Evolutionary conservation across 257 asterid species (phyloP).

Genomic region (Jasminum sambac): DNA sequence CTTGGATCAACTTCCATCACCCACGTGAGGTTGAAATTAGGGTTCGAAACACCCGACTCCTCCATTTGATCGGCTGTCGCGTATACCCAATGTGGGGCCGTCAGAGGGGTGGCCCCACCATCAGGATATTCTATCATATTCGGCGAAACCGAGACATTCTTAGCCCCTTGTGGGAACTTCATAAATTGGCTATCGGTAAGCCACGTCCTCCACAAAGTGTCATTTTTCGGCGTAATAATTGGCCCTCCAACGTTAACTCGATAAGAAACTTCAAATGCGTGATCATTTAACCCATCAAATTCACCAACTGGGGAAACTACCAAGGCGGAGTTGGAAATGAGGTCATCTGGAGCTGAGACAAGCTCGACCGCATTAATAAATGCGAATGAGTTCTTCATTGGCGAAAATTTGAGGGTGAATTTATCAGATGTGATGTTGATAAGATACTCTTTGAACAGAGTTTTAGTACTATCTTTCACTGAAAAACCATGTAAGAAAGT

Average conservation of each 20-base stretch:
- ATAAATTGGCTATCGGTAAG: slow-evolving; percentile 43
- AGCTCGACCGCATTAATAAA: slow-evolving; percentile 85
- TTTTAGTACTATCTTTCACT: slow-evolving; percentile 35
- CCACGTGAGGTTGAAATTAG: slow-evolving; percentile 88
- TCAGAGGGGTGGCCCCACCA: slow-evolving; percentile 73
- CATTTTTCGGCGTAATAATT: slow-evolving; percentile 64
- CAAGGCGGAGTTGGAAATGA: slow-evolving; percentile 57
- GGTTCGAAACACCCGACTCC: slow-evolving; percentile 53
- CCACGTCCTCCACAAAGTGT: slow-evolving; percentile 78
- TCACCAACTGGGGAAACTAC: slow-evolving; percentile 53
- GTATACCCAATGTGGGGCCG: slow-evolving; percentile 66
- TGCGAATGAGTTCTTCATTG: slow-evolving; percentile 65
- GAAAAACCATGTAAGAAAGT: slow-evolving; percentile 82
- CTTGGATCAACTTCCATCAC: slow-evolving; percentile 67
- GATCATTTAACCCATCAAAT: slow-evolving; percentile 38
- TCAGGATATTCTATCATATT: slow-evolving; percentile 44
- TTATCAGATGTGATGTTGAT: slow-evolving; percentile 57
- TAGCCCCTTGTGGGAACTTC: slow-evolving; percentile 59
- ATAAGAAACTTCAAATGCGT: slow-evolving; percentile 60
- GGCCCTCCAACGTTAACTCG: slow-evolving; percentile 83
- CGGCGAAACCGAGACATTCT: slow-evolving; percentile 49
- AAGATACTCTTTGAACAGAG: slow-evolving; percentile 70
- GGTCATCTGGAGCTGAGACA: slow-evolving; percentile 74
- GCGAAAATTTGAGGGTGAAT: slow-evolving; percentile 75
- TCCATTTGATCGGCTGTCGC: slow-evolving; percentile 81